phyloP scores from a whole-genome alignment of 768 basidiomycete species.

The Pulveroboletus sp. region DNA sequence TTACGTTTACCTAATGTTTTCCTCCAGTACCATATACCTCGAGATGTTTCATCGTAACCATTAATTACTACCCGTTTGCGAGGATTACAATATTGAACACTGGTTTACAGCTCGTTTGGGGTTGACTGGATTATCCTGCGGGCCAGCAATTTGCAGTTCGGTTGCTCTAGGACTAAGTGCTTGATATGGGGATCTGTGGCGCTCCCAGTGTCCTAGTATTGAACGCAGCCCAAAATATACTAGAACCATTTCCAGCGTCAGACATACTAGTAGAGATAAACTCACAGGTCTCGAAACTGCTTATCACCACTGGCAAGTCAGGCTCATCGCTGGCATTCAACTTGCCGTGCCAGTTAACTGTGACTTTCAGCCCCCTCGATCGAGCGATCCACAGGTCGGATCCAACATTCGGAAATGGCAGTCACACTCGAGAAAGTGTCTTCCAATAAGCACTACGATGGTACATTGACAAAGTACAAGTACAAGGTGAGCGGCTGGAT shows the following conservation, averaged over 20 bases:
- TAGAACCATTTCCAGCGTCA: not conserved
- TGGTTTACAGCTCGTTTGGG: too few relatives aligned
- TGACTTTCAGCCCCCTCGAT: not conserved
- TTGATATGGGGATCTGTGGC: not conserved
- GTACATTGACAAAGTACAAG: conserved; percentile 81
- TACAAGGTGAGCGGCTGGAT: conserved; percentile 52
- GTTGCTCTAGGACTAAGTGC: not conserved
- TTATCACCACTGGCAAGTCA: too few relatives aligned
- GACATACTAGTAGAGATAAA: conserved; percentile 1
- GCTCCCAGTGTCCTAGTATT: not conserved
- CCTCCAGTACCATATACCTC: too few relatives aligned
- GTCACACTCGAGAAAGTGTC: conserved; percentile 61
- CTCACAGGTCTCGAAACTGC: not conserved
- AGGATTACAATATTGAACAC: too few relatives aligned
- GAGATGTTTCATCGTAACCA: not conserved
- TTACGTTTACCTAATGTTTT: too few relatives aligned
- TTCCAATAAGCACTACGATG: conserved; percentile 75
- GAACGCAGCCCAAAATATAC: conserved; percentile 5
- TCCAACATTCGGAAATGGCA: conserved; percentile 20
- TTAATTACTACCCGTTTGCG: too few relatives aligned
- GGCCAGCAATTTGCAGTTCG: not conserved
- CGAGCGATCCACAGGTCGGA: too few relatives aligned
- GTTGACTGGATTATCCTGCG: too few relatives aligned
- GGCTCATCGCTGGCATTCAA: too few relatives aligned
- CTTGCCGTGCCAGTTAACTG: not conserved